Base-by-base conservation (phyloP, 2,329 filamentous ascomycete species). In the Penicillium sp. region DNA sequence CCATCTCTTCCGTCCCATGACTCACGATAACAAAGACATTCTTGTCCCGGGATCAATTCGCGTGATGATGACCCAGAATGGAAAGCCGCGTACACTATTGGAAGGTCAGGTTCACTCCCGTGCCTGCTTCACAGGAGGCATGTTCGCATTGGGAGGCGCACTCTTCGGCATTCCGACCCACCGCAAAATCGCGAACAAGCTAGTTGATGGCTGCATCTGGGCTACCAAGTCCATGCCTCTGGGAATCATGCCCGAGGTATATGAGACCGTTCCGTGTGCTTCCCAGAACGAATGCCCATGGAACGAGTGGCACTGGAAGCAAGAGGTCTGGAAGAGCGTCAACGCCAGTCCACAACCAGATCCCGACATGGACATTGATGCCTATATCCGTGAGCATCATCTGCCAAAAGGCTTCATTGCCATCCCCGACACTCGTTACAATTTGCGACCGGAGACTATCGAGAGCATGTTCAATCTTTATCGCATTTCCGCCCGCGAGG, bases 381-480 rank as follows among this genome's bases (percentile, higher is more conserved):
- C 48, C 3, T 60, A 62, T n/a, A 60, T 64, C 13, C 46, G 43
- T 26, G 27, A 63, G 5, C 54, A 61, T 23, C 54, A 54, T 21
- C 57, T 69, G 7, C 60, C 67, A 1, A 53, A 58, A 35, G 69
- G 67, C 10, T 39, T 62, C 5, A 54, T 59, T 13, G 48, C 46
- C 21, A 60, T 62, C 23, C 45, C 58, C 6, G 57, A 62, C 50
- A 59, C 49, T 53, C 52, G 51, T 5, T 68, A 60, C 46, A 52
- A 55, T 19, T 44, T 68, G 57, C 90, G 89, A 23, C 91, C 91
- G 21, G 92, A 96, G 78, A 91, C 90, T 1, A 92, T 96, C 65
- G 92, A 96, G 69, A 92, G 88, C 0, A 87, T 96, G 14, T 96
- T 92, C 83, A 90, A 93, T 77, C 88, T 96, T 80, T 95, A 96